phyloP scores from a whole-genome alignment of 805 yeast genomes.

The Spathaspora sp. region DNA sequence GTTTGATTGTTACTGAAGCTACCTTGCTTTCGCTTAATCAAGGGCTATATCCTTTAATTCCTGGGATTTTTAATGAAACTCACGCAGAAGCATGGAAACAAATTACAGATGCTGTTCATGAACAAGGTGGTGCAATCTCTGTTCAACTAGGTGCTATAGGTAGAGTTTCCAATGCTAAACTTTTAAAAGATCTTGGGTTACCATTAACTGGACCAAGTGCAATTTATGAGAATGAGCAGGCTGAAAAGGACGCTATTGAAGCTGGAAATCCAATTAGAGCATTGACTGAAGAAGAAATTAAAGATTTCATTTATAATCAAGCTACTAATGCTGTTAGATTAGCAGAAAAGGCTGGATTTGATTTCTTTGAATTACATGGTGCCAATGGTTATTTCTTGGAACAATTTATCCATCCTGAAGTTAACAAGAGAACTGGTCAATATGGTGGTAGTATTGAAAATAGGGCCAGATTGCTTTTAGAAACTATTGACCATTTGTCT shows the following conservation, averaged over 20 bases:
- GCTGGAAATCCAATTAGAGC: conserved; percentile 17
- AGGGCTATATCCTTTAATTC: conserved; percentile 41
- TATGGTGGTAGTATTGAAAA: conserved; percentile 38
- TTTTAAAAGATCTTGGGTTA: conserved; percentile 20
- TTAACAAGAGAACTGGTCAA: conserved; percentile 30
- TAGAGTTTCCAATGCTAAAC: conserved; percentile 27
- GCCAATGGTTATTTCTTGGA: conserved; percentile 40
- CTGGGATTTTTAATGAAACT: conserved; percentile 47
- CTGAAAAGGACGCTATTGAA: conserved; percentile 11
- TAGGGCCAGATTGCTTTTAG: conserved; percentile 30
- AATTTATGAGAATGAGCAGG: conserved; percentile 13
- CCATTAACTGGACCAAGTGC: conserved; percentile 15
- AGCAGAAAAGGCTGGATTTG: conserved; percentile 32
- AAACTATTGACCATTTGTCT: conserved; percentile 31
- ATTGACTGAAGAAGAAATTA: conserved; percentile 19
- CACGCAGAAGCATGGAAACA: conserved; percentile 50
- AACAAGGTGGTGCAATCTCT: conserved; percentile 37
- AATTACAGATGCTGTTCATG: conserved; percentile 44
- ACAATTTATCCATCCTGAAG: conserved; percentile 30
- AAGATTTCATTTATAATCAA: conserved; percentile 14
- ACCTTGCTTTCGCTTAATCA: conserved; percentile 25
- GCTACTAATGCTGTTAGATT: conserved; percentile 25
- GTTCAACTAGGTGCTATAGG: conserved; percentile 57
- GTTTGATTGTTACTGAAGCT: conserved; percentile 30
- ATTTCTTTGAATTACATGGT: conserved; percentile 38